Percentiles rank a stretch among this genome's conserved stretches.
Conservation (phyloP, 768 basidiomycete species). For the Hygrocybe coccinea region DNA sequence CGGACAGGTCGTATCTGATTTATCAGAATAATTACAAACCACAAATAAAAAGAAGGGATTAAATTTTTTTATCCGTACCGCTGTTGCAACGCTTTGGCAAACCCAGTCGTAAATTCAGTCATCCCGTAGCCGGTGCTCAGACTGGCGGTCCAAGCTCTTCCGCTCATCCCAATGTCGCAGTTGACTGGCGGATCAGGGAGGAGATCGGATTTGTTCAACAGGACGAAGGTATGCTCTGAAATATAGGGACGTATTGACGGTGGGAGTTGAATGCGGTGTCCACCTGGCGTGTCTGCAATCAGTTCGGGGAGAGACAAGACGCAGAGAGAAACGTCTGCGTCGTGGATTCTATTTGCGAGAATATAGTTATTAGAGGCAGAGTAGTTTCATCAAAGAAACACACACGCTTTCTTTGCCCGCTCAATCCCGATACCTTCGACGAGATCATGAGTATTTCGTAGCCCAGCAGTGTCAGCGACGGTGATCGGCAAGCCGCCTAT, state of each 20-base stretch:
- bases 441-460: conserved; percentile 61
- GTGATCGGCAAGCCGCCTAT: conserved; percentile 82
- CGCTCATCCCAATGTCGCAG: neutral
- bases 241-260: conserved; percentile 46
- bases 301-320: conserved; percentile 66
- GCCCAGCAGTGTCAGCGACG: conserved; percentile 81
- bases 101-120: conserved; percentile 51
- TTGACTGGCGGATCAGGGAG: conserved; percentile 11
- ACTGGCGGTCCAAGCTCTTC: conserved; percentile 55
- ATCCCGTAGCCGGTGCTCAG: conserved; percentile 56
- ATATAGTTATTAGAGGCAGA: conserved; percentile 2
- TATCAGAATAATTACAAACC: neutral
- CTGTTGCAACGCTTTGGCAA: conserved; percentile 47
- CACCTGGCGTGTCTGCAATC: conserved; percentile 3
- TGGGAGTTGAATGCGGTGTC: conserved; percentile 34
- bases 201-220: conserved; percentile 79
- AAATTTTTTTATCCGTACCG: conserved; percentile 45
- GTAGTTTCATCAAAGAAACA: conserved; percentile 2
- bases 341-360: conserved; percentile 45
- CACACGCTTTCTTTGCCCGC: conserved; percentile 65
- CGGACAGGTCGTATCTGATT: conserved; percentile 26
- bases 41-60: neutral
- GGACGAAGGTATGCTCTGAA: conserved; percentile 53
- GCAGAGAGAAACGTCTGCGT: conserved; percentile 72
- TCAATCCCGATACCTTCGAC: conserved; percentile 82